These are phyloP conservation scores for Kickxella alabastrina DNA, from an alignment of 192 early-diverging fungal species.

Conservation along the genomic window DNA sequence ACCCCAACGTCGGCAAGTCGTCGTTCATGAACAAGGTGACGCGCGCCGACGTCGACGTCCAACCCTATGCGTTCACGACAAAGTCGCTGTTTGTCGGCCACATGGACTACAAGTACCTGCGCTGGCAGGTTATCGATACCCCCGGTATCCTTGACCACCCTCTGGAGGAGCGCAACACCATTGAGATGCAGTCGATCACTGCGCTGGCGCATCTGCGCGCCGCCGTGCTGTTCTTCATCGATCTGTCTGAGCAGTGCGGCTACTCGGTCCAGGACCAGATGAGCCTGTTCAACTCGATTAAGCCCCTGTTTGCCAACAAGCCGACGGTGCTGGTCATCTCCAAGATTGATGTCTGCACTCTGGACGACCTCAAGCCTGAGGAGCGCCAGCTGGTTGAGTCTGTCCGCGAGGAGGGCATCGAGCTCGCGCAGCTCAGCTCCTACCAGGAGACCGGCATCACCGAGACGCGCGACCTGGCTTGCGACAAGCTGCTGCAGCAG, in stretches of 20 bases:
- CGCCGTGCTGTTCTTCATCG: slow-evolving; percentile 96
- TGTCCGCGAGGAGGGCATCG: slow-evolving; percentile 64
- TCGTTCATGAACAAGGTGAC: slow-evolving; percentile 99
- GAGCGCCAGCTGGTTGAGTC: slow-evolving; percentile 74
- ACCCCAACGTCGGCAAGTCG: slow-evolving; percentile 99
- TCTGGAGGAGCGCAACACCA: slow-evolving; percentile 98
- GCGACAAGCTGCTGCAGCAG: slow-evolving; percentile 86
- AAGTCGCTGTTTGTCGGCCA: slow-evolving; percentile 99
- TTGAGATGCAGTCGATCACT: slow-evolving; percentile 99
- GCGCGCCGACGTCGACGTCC: slow-evolving; percentile 98
- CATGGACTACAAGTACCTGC: slow-evolving; percentile 99
- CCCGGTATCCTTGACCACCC: slow-evolving; percentile 99
- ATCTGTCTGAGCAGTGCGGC: slow-evolving; percentile 97
- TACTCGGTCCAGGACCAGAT: slow-evolving; percentile 92
- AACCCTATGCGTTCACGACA: slow-evolving; percentile 99
- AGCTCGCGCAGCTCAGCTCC: slow-evolving; percentile 80
- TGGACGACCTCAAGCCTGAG: slow-evolving; percentile 70
- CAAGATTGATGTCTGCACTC: slow-evolving; percentile 89
- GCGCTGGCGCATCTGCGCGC: slow-evolving; percentile 96
- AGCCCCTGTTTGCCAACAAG: slow-evolving; percentile 98
- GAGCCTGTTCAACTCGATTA: slow-evolving; percentile 88
- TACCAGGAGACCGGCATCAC: slow-evolving; percentile 96
- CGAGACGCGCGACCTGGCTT: slow-evolving; percentile 89
- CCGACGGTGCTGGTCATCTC: slow-evolving; percentile 90
- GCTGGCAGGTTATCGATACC: slow-evolving; percentile 99